These are phyloP conservation scores for Actinomucor elegans DNA, from an alignment of 371 early-diverging fungal genomes.

Conservation along the genomic window DNA sequence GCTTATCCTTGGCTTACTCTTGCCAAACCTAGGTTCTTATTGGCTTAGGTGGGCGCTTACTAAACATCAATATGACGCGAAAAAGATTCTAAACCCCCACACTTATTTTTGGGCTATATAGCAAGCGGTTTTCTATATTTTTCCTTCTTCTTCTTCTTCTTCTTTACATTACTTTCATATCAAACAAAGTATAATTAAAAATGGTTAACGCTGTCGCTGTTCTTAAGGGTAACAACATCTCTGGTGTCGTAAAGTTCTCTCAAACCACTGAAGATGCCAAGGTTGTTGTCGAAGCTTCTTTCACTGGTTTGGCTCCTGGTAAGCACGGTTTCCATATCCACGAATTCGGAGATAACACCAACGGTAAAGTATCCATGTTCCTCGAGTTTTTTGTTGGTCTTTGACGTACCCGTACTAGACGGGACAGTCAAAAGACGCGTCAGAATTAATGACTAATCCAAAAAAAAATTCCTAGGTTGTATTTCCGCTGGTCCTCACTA, in stretches of 20 bases:
- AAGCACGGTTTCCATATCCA: constrained; percentile 94
- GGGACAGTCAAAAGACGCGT: not conserved
- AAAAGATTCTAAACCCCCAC: not conserved
- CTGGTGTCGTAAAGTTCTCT: constrained; percentile 75
- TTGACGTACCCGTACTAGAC: not conserved
- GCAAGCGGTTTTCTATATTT: constrained; percentile 4
- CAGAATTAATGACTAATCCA: not conserved
- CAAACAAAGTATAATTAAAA: constrained; percentile 13
- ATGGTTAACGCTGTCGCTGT: constrained; percentile 83
- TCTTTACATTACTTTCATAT: constrained; percentile 4
- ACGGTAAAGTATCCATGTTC: constrained; percentile 43
- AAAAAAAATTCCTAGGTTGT: constrained; percentile 49
- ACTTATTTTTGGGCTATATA: constrained; percentile 1
- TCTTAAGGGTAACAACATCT: constrained; percentile 60
- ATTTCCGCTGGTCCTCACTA: constrained; percentile 83
- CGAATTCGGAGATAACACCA: constrained; percentile 82
- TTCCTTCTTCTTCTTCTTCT: constrained; percentile 15
- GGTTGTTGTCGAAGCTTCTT: constrained; percentile 59
- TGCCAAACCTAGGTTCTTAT: not conserved
- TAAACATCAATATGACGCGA: constrained; percentile 25
- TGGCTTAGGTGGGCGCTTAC: constrained; percentile 5
- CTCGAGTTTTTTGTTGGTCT: not conserved
- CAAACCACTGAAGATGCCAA: constrained; percentile 69
- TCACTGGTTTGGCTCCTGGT: constrained; percentile 76
- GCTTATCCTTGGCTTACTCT: constrained; percentile 1